A percentile compares a stretch with the other conserved stretches of the same genome.
These are phyloP conservation scores for Senna tora DNA, from an alignment of 306 rosid genomes.

Conservation along the genomic window DNA sequence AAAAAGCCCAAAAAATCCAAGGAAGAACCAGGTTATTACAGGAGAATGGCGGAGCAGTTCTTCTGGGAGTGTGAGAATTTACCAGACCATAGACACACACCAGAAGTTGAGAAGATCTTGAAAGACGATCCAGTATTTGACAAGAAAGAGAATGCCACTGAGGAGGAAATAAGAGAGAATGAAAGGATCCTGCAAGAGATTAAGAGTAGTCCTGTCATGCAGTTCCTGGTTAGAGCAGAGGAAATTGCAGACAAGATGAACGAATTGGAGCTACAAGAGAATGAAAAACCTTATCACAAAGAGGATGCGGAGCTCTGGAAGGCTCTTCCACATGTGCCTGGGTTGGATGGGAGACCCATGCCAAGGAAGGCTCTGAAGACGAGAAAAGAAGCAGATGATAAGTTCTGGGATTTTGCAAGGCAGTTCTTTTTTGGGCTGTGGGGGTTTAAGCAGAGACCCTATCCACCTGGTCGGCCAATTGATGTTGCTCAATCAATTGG, in stretches of 20 bases:
- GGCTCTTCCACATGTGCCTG: conserved; percentile 63
- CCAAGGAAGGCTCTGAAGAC: conserved; percentile 73
- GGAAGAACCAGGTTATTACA: conserved; percentile 55
- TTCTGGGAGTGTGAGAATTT: conserved; percentile 66
- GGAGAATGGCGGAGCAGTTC: conserved; percentile 60
- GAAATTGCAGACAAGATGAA: conserved; percentile 55
- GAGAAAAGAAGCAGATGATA: conserved; percentile 47
- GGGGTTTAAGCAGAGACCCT: conserved; percentile 86
- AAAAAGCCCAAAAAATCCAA: conserved; percentile 45
- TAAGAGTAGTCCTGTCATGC: conserved; percentile 55
- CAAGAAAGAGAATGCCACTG: conserved; percentile 64
- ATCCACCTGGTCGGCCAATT: conserved; percentile 80
- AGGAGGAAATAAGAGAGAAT: conserved; percentile 61
- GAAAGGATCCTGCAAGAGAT: conserved; percentile 55
- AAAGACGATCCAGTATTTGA: conserved; percentile 54
- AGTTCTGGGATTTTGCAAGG: conserved; percentile 88
- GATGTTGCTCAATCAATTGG: conserved; percentile 94
- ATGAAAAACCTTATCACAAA: conserved; percentile 56
- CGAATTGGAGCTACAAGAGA: conserved; percentile 65
- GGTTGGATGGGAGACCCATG: conserved; percentile 88
- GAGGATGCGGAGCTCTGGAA: conserved; percentile 79
- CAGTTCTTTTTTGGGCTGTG: conserved; percentile 87
- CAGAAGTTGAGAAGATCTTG: conserved; percentile 73
- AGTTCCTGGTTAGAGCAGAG: conserved; percentile 68
- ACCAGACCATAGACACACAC: conserved; percentile 73